Evolutionary conservation across 2,329 filamentous ascomycete species (phyloP), one percentile per base, ranked within the genome.

Genomic region (Bisporella sp.): DNA sequence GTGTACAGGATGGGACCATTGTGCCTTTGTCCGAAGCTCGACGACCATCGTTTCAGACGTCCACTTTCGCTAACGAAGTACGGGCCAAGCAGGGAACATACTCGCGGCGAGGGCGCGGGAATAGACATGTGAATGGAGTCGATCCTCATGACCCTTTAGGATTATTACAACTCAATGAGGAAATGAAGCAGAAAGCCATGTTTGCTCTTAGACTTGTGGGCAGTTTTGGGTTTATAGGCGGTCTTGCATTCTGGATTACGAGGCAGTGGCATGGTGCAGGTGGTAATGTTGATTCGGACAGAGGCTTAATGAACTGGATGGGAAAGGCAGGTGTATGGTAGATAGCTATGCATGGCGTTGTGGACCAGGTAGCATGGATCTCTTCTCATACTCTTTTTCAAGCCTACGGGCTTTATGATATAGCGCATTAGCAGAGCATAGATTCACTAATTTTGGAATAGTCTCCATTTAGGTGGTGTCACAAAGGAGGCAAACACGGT

Each of bases 121-220:
- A 44, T 29, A 51, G 50, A n/a, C 49, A 44, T 49, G 12, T 41
- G 46, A 45, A 45, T 40, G 50, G 46, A 6, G 35, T 64, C 6
- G 60, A 65, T 52, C 50, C 47, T 30, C 77, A 87, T 52, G 91
- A 96, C 65, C 91, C 91, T 1, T 73, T 96, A 0, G 90, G 90
- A 0, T 66, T 96, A 35, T 74, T 95, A 47, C 76, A 83, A 54
- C 77, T 90, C 56, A 79, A 80, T 3, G 81, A 85, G 21, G 78
- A 81, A 35, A 62, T 95, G 39, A 82, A 77, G 58, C 75, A 76
- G 42, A 78, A 76, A 43, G 79, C 87, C 0, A 83, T 83, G 72
- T 67, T 85, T 44, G 77, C 86, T 1, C 70, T 95, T 37, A 86
- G 91, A 64, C 72, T 95, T 5, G 68, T 91, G 28, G 86, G 89